Base-by-base conservation (phyloP, 129 eudicot species). In the Glebionis coronaria region DNA sequence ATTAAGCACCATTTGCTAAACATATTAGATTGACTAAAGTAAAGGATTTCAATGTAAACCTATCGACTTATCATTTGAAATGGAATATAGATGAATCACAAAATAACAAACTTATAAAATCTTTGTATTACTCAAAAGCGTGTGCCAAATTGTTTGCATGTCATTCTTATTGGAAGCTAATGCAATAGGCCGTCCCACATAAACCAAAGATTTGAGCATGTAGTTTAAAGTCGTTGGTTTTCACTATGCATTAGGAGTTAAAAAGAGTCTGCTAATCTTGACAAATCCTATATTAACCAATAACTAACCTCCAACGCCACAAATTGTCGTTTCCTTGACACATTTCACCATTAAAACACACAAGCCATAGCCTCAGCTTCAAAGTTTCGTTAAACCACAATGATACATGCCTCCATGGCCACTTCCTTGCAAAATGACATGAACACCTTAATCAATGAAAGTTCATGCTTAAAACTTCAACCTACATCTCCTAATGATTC, bases 381-480 rank as follows among this genome's bases (percentile, higher is more conserved):
- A 72, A 76, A 63, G 12, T 44, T 73, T 67, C 47, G 13, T 20
- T 13, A 47, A 40, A 11, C 65, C n/a, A 74, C 52, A 68, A 80
- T 67, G 79, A 80, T 83, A 78, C 73, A 74, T 63, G 73, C 86
- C 50, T 70, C 78, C 59, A 58, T 82, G 86, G 73, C 76, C 56
- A 77, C 75, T 61, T 76, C 75, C 47, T 14, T 83, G n/a, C 78
- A 82, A 23, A 79, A 55, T 62, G 88, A 79, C 31, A 61, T 83
- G 64, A 69, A 50, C 65, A 70, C 73, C 45, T 19, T 77, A 12
- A 84, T 74, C 12, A 72, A 69, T 12, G 79, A 82, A 54, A 74
- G 66, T 54, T 73, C 81, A 15, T 77, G 73, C 78, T 65, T 81
- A 2, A 84, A 84, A 16, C 75, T 74, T 31, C 74, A 67, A 42